Evolutionary conservation across 2,329 filamentous ascomycete genomes (phyloP).

Genomic region (Diplodia corticola): DNA sequence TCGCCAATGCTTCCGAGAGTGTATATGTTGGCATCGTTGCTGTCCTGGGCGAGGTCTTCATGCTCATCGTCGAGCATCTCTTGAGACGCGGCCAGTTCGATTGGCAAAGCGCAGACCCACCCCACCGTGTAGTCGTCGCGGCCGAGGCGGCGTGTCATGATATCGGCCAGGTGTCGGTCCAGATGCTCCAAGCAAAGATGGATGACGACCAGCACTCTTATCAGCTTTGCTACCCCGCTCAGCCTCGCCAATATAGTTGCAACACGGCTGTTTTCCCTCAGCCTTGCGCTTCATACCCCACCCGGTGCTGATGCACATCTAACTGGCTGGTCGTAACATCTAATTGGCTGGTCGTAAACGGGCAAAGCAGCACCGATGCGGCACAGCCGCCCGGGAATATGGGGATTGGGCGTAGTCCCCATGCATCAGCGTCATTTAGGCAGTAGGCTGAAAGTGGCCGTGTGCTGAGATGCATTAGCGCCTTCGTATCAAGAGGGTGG

Average conservation of each 20-base stretch:
- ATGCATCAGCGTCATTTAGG: not conserved
- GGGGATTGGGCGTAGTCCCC: not conserved
- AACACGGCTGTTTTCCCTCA: not conserved
- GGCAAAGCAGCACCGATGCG: not conserved
- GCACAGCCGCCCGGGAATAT: not conserved
- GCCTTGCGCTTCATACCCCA: not conserved
- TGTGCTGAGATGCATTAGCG: not conserved
- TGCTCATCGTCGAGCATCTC: conserved; percentile 36
- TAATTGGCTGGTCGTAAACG: not conserved
- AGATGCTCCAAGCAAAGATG: not conserved
- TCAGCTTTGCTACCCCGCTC: conserved; percentile 12
- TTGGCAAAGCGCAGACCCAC: conserved; percentile 37
- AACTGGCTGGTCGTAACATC: not conserved
- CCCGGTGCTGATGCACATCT: conserved; percentile 1
- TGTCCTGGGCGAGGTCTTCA: conserved; percentile 18
- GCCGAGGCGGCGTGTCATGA: conserved; percentile 24
- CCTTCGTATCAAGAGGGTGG: not conserved
- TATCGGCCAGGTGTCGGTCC: conserved; percentile 22
- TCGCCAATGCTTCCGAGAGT: conserved; percentile 30
- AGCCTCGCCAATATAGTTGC: conserved; percentile 12
- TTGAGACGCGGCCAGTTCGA: conserved; percentile 35
- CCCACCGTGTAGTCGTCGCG: conserved; percentile 33
- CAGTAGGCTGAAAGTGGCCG: not conserved
- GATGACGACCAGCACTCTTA: conserved; percentile 1
- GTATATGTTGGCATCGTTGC: conserved; percentile 30